A percentile compares a stretch with the other conserved stretches of the same genome.
Conservation (phyloP, 2,329 filamentous ascomycete genomes). For the Colletotrichum ledebouriae region DNA sequence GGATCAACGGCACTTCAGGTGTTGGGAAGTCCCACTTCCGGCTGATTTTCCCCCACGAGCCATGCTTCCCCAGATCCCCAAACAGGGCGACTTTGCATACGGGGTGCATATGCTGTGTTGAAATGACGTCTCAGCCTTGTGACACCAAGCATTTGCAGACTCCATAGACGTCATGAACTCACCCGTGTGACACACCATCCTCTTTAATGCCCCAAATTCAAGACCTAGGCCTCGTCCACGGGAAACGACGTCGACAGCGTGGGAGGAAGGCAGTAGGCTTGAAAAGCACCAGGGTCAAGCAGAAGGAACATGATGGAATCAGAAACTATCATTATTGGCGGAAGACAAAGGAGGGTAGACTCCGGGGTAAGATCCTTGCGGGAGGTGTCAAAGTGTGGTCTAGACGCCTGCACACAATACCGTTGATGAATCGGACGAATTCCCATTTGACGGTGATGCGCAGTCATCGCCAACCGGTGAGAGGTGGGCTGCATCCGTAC, state of each 20-base stretch:
- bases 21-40: constrained; percentile 39
- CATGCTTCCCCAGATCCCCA: constrained; percentile 41
- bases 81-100: constrained; percentile 43
- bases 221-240: constrained; percentile 17
- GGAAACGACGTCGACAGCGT: constrained; percentile 2
- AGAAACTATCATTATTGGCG: constrained; percentile 28
- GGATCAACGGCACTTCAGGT: constrained; percentile 38
- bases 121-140: constrained; percentile 48
- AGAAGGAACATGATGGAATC: constrained; percentile 15
- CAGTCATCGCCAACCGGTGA: constrained; percentile 30
- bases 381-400: constrained; percentile 27
- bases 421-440: constrained; percentile 33
- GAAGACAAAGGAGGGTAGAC: constrained; percentile 18
- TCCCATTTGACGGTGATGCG: constrained; percentile 36
- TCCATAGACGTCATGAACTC: constrained; percentile 30
- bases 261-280: constrained; percentile 20
- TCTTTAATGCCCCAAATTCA: background rate
- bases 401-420: constrained; percentile 39
- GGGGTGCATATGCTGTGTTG: constrained; percentile 42
- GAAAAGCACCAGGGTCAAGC: constrained; percentile 8
- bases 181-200: constrained; percentile 4
- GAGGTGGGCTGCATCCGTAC: constrained; percentile 40
- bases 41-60: constrained; percentile 34
- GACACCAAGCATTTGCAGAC: constrained; percentile 41
- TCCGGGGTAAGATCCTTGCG: constrained; percentile 26